phyloP scores from a whole-genome alignment of 2,329 filamentous ascomycete genomes.

The Ceratocystis alfenasii region DNA sequence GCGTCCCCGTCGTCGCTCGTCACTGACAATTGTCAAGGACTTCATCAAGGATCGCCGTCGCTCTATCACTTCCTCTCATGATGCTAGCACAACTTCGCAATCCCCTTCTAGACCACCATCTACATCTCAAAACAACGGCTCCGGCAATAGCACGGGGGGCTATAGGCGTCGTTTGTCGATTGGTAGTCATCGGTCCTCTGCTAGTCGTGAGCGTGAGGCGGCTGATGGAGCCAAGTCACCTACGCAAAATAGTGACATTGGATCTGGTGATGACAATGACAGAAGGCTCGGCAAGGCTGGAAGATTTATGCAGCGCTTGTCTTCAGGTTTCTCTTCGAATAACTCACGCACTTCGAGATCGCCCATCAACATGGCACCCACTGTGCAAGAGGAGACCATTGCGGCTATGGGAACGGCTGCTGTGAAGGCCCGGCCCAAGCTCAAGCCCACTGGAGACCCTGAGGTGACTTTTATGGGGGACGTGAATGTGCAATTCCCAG shows the following conservation, averaged over 20 bases:
- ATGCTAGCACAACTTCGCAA: conserved; percentile 31
- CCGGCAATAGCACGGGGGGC: conserved; percentile 29
- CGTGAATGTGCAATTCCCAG: conserved; percentile 93
- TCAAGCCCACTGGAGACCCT: conserved; percentile 27
- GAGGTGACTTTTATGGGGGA: conserved; percentile 65
- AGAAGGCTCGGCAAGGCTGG: conserved; percentile 42
- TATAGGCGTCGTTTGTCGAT: conserved; percentile 52
- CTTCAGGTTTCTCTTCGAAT: conserved; percentile 36
- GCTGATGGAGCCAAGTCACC: conserved; percentile 32
- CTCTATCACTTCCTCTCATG: conserved; percentile 38
- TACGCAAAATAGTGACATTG: conserved; percentile 19
- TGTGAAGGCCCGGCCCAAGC: conserved; percentile 22
- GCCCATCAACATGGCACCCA: conserved; percentile 37
- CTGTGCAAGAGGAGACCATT: conserved; percentile 37
- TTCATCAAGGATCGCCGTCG: conserved; percentile 49
- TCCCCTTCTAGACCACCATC: conserved; percentile 40
- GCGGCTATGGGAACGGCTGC: conserved; percentile 27
- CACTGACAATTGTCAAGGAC: conserved; percentile 46
- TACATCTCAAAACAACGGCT: conserved; percentile 32
- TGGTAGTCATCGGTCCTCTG: conserved; percentile 46
- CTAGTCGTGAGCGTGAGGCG: conserved; percentile 34
- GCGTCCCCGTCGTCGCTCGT: conserved; percentile 37
- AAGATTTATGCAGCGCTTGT: conserved; percentile 48
- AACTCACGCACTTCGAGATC: conserved; percentile 33
- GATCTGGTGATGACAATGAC: conserved; percentile 39